phyloP scores from a whole-genome alignment of 768 basidiomycete genomes.

The Pisolithus marmoratus region DNA sequence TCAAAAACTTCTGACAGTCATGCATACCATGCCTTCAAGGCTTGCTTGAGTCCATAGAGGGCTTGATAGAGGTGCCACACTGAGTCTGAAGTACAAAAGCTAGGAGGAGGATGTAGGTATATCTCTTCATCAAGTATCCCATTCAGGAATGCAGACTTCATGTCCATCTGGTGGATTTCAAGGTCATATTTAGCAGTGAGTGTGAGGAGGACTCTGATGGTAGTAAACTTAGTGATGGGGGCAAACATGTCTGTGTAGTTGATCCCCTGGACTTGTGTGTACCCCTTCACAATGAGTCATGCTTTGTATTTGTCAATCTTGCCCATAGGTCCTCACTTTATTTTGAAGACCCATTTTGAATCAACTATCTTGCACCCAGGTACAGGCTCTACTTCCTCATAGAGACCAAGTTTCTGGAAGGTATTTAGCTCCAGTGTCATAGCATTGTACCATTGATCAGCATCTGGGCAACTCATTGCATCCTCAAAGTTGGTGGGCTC shows the following conservation, averaged over 20 bases:
- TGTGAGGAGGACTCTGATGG: conserved; percentile 16
- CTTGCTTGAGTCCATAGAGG: conserved; percentile 6
- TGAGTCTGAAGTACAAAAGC: neutral
- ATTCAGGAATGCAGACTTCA: conserved; percentile 23
- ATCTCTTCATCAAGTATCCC: conserved; percentile 17
- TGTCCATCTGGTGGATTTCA: conserved; percentile 19
- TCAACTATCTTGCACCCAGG: neutral
- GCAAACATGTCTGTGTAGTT: conserved; percentile 31
- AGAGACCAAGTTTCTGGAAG: neutral
- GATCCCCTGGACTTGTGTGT: conserved; percentile 25
- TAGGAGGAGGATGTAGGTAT: conserved; percentile 21
- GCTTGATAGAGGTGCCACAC: neutral
- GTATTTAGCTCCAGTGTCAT: neutral
- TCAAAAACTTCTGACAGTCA: too few species aligned
- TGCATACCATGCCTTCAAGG: neutral
- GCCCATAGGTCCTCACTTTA: conserved; percentile 14
- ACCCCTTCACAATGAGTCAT: conserved; percentile 34
- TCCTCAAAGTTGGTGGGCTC: neutral
- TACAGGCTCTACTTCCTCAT: neutral
- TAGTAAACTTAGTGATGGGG: conserved; percentile 16
- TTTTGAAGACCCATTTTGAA: conserved; percentile 3
- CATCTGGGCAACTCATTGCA: neutral
- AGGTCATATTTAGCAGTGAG: conserved; percentile 2
- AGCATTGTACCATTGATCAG: neutral
- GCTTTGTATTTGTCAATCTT: conserved; percentile 32